Conservation (phyloP, 108 stramenopile genomes). For the Mediolabrus comicus region DNA sequence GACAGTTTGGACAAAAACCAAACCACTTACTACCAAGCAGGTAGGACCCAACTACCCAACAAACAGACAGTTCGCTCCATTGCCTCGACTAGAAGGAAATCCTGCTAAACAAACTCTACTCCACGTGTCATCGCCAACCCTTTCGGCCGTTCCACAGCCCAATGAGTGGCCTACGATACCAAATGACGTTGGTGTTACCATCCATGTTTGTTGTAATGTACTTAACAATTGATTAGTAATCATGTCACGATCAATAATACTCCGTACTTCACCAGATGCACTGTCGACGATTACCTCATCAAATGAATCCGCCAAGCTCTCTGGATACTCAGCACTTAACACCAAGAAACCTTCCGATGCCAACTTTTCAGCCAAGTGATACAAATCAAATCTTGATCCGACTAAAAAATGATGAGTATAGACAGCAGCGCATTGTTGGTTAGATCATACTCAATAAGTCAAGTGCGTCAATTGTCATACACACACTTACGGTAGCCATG, state of each 20-base stretch:
- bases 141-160: conserved; percentile 66
- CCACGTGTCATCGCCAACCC: conserved; percentile 71
- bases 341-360: conserved; percentile 66
- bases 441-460: too few species aligned
- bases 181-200: conserved; percentile 39
- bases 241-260: conserved; percentile 53
- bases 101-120: conserved; percentile 67
- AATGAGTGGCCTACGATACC: conserved; percentile 76
- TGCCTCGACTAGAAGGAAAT: conserved; percentile 24
- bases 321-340: conserved; percentile 70
- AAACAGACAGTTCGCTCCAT: conserved; percentile 18
- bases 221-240: conserved; percentile 50
- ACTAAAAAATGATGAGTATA: conserved; percentile 62
- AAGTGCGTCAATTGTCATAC: too few species aligned
- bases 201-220: conserved; percentile 32
- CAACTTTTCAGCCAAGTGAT: conserved; percentile 67
- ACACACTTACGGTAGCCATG: conserved; percentile 41
- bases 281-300: conserved; percentile 9
- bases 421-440: too few species aligned
- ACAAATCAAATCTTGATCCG: conserved; percentile 73
- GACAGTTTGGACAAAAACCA: conserved; percentile 55
- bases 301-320: conserved; percentile 74
- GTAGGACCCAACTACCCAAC: conserved; percentile 7
- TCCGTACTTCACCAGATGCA: neutral
- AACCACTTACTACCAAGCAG: conserved; percentile 21